A percentile compares a stretch with the other conserved stretches of the same genome.
Conservation (phyloP, 1,139 yeast species). For the Saccharomyces pastorianus region DNA sequence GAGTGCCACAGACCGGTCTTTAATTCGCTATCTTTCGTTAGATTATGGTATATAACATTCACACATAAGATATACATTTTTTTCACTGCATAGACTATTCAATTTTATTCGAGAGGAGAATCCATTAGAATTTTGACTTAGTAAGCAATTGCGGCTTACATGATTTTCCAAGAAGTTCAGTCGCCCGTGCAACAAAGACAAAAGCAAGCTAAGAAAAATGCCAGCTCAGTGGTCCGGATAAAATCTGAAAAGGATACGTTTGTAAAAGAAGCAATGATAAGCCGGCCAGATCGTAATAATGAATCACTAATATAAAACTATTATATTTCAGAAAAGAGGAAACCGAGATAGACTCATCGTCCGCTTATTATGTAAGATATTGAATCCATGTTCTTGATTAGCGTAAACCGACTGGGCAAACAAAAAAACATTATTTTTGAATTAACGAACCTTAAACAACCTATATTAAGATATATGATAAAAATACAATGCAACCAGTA, state of each 20-base stretch:
- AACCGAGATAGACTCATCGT: not conserved
- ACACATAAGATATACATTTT: not conserved
- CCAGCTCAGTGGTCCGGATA: not conserved
- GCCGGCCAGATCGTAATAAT: not conserved
- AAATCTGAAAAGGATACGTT: not conserved
- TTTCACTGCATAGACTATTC: not conserved
- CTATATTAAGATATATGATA: constrained; percentile 4
- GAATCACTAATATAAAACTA: not conserved
- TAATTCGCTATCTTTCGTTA: not conserved
- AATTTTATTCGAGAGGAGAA: not conserved
- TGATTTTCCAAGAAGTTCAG: not conserved
- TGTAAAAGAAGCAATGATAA: not conserved
- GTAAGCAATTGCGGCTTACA: not conserved
- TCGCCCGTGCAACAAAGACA: not conserved
- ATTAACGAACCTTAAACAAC: constrained; percentile 11
- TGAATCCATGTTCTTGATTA: no score
- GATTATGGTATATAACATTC: not conserved
- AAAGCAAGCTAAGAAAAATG: not conserved
- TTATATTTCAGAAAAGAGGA: not conserved
- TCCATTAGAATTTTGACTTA: not conserved
- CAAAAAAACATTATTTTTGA: constrained; percentile 5
- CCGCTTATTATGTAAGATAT: not conserved
- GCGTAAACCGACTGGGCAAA: not conserved
- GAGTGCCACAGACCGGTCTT: not conserved
- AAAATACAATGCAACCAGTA: not conserved